These are phyloP conservation scores for Flaveria ramosissima DNA, from an alignment of 129 eudicot species.

Conservation along the genomic window DNA sequence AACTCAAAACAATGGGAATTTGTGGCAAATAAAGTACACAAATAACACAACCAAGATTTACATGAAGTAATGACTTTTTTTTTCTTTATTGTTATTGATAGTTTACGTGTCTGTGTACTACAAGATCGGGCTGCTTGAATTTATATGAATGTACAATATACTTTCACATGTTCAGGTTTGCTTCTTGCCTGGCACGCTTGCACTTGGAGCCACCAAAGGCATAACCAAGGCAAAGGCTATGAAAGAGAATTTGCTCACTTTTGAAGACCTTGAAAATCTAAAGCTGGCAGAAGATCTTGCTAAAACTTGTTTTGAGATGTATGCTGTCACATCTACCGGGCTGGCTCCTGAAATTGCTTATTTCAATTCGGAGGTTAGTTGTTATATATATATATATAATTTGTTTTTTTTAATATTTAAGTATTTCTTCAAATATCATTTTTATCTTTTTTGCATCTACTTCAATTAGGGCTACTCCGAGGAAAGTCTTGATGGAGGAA, in stretches of 20 bases:
- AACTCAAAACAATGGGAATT: background rate
- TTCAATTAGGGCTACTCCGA: conserved; percentile 60
- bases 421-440: background rate
- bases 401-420: background rate
- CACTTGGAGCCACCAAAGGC: conserved; percentile 98
- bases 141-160: conserved; percentile 9
- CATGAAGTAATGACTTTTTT: background rate
- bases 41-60: background rate
- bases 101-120: background rate
- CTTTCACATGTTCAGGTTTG: conserved; percentile 60
- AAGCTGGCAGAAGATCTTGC: conserved; percentile 95
- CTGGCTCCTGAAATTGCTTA: conserved; percentile 96
- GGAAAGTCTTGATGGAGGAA: conserved; percentile 84
- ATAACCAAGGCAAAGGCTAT: conserved; percentile 62
- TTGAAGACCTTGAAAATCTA: conserved; percentile 84
- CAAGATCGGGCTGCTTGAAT: conserved; percentile 5
- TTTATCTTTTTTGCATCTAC: conserved; percentile 15
- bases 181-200: conserved; percentile 93
- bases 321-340: conserved; percentile 88
- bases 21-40: conserved; percentile 12
- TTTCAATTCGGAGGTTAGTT: conserved; percentile 73
- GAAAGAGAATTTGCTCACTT: conserved; percentile 63
- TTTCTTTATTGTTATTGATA: background rate
- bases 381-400: background rate
- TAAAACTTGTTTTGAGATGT: conserved; percentile 87